Base-by-base conservation (phyloP, 2,329 filamentous ascomycete genomes). In the Volutella citrinella region DNA sequence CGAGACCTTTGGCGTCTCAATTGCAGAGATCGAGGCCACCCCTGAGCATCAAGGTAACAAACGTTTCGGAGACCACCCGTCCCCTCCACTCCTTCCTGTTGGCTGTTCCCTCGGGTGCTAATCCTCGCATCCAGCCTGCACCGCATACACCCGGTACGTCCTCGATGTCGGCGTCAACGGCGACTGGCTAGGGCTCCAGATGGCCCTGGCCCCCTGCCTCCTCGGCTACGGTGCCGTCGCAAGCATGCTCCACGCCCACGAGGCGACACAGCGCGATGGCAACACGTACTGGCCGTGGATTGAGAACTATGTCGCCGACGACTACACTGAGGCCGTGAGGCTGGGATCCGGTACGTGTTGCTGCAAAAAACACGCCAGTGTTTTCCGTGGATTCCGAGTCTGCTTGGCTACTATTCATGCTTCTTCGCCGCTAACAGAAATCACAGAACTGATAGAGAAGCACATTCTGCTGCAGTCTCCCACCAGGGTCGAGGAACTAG, bases 201-300 rank as follows among this genome's bases (percentile, higher is more conserved):
- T 96, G 42, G 82, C 87, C 5, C 72, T 96, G 34, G 80, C 90
- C 11, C 89, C 91, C 0, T 96, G 91, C 56, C 70, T 95, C 19
- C 74, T 96, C n/a, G 91, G 91, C 25, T 96, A 97, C 58, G 83
- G 83, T 9, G 78, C 78, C 36, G 86, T 94, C 40, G 91, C 87
- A 6, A 72, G 74, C 51, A 76, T 87, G 51, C 69, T 95, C 4
- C 72, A 80, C 49, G 68, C 68, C 11, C 80, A 85, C 42, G 64
- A 73, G 30, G 69, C 66, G n/a, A 84, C 80, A 21, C 68, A 68
- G 42, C 70, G 72, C 23, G 70, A 83, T 10, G 78, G 69, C 0
- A 94, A 91, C 57, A 70, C 65, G 13, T 97, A 95, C 65, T 93
- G 85, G 83, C 76, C 80, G 27, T 97, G 91, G 91, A 87, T 97